Base-by-base conservation (phyloP, 768 basidiomycete species). In the Suillus lakei region DNA sequence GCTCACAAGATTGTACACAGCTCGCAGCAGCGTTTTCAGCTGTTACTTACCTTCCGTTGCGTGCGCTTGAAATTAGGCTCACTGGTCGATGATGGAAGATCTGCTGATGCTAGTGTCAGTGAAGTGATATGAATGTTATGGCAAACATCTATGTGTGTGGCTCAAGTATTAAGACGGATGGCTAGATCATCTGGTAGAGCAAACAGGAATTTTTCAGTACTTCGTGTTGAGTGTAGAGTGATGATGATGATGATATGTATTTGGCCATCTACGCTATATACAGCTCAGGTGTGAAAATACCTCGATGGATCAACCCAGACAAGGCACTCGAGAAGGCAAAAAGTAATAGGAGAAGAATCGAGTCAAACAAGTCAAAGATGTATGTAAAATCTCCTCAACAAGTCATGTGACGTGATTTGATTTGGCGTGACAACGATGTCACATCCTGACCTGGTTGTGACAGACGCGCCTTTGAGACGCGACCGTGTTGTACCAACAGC, bases 61-160 rank as follows among this genome's bases (percentile, higher is more conserved):
- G 86, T 36, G 85, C 80, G 76, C 54, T 86, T 41, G 86, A 87
- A 70, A 84, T 84, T 67, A 75, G 75, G 9, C 67, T 78, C 55
- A 82, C 77, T 5, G 83, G 83, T 26, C 70, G 80, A 43, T 82
- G 44, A 74, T 15, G 21, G 7, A 23, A 56, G 15, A 10, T 39
- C 26, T 28, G 18, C 26, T 28, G 26, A 18, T 39, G 38, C 38
- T 28, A 18, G 16, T 28, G 4, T 28, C 8, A 28, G 15, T 28
- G 16, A 16, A 18, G 16, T 38, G 55, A 7, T 58, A 7, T 10
- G 10, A 39, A 6, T 2, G 16, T 39, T 28, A 38, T 38, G 2
- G 5, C 10, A 43, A 18, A 41, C 5, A n/a, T 34, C 23, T 16
- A 34, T 36, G 9, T 16, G 16, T 39, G 16, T 16, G 4, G 16